Conservation (phyloP, 73 alveolate genomes). For the Symbiodinium pilosum region DNA sequence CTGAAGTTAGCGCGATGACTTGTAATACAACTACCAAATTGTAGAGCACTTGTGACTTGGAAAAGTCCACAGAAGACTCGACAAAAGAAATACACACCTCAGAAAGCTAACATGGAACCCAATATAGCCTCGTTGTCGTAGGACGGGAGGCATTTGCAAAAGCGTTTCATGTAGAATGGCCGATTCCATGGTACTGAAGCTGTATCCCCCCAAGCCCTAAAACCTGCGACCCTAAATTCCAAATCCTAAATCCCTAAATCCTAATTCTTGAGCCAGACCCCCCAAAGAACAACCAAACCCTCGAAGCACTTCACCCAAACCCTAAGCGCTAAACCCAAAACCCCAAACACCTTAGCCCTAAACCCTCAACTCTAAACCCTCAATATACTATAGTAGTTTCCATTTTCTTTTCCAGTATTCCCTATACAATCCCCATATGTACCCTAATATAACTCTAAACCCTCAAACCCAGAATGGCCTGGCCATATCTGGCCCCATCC, state of each 20-base stretch:
- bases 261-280: neutral
- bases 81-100: neutral
- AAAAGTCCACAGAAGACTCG: neutral
- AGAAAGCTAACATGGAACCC: too few relatives aligned
- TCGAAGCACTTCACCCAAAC: neutral
- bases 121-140: too few relatives aligned
- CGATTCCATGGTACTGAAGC: too few relatives aligned
- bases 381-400: too few relatives aligned
- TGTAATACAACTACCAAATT: neutral
- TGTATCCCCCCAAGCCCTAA: neutral
- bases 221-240: neutral
- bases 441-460: too few relatives aligned
- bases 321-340: neutral
- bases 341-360: neutral
- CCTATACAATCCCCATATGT: too few relatives aligned
- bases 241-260: neutral
- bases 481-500: neutral
- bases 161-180: too few relatives aligned
- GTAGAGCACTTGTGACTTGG: neutral
- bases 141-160: too few relatives aligned
- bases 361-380: neutral
- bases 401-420: too few relatives aligned
- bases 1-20: neutral
- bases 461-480: neutral
- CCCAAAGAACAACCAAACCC: too few relatives aligned